Evolutionary conservation across 2,329 filamentous ascomycete species (phyloP).

Genomic region (Ceratocystis variospora): DNA sequence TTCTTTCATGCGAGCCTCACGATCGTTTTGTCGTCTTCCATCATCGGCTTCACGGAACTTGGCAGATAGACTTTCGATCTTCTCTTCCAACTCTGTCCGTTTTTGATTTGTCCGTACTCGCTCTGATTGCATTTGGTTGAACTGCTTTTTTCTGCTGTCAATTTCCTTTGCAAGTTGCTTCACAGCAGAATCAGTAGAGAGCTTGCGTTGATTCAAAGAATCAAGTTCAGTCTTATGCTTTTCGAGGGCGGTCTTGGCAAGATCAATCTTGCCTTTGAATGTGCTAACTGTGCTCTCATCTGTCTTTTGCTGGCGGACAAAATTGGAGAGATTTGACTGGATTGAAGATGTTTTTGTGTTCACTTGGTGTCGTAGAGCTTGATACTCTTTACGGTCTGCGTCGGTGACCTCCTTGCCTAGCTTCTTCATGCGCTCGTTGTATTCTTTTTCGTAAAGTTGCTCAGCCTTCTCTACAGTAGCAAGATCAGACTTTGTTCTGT

Average conservation of each 20-base stretch:
- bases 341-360: conserved; percentile 69
- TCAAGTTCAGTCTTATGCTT: conserved; percentile 60
- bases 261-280: conserved; percentile 76
- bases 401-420: conserved; percentile 77
- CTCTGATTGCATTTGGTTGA: conserved; percentile 73
- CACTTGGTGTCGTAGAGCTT: conserved; percentile 68
- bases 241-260: conserved; percentile 56
- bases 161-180: conserved; percentile 65
- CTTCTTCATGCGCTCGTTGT: conserved; percentile 69
- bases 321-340: conserved; percentile 68
- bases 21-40: conserved; percentile 71
- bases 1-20: conserved; percentile 65
- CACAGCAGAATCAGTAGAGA: conserved; percentile 46
- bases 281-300: conserved; percentile 85
- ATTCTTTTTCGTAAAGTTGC: conserved; percentile 75
- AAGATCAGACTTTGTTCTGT: conserved; percentile 67
- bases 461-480: conserved; percentile 79
- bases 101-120: conserved; percentile 67
- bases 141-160: conserved; percentile 76
- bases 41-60: conserved; percentile 78
- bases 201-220: conserved; percentile 54
- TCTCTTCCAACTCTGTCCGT: conserved; percentile 81
- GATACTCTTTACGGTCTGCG: conserved; percentile 79
- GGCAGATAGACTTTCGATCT: conserved; percentile 64
- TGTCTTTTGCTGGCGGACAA: conserved; percentile 78